Evolutionary conservation across 352 stramenopile species (phyloP), one percentile per base, ranked within the genome.

Genomic region (Peronosclerospora sorghi): DNA sequence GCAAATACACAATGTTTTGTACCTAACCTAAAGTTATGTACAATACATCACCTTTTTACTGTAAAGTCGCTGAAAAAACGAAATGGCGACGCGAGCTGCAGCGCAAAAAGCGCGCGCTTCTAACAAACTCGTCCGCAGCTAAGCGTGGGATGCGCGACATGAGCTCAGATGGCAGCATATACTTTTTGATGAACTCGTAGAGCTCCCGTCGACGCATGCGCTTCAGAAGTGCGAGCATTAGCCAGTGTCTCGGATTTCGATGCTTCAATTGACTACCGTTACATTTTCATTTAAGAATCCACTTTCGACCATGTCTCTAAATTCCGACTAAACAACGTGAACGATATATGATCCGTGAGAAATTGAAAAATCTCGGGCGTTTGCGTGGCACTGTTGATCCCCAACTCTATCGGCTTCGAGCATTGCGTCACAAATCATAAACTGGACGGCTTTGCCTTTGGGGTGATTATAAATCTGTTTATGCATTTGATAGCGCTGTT

Each of bases 341-440:
- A 89, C 67, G 18, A 89, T 48, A 89, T 48, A 48, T 85, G 69
- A 23, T 89, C 76, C 0, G 68, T 85, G 47, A 89, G 60, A 42
- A 81, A 85, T 48, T 86, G 76, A 41, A 89, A 89, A 0, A 83
- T 59, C 19, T 68, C 53, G 1, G 73, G 62, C 0, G 69, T 76
- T 34, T 85, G 57, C 2, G 76, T 86, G 3, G 76, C 68, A 1
- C 50, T 62, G 17, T 54, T 83, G 41, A 89, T 89, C 0, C 71
- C 73, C 1, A 89, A 53, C 41, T 83, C 68, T 20, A 28, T 89
- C 73, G 2, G 84, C 78, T 8, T 76, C 43, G 14, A 86, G 42
- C 64, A 96, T 78, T 27, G 80, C 80, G 53, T 96, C 85, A 44
- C 71, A 83, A 32, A 96, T 82, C 85, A 96, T 96, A 28, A 84